Base-by-base conservation (phyloP, 768 basidiomycete species). In the Auricularia cornea region DNA sequence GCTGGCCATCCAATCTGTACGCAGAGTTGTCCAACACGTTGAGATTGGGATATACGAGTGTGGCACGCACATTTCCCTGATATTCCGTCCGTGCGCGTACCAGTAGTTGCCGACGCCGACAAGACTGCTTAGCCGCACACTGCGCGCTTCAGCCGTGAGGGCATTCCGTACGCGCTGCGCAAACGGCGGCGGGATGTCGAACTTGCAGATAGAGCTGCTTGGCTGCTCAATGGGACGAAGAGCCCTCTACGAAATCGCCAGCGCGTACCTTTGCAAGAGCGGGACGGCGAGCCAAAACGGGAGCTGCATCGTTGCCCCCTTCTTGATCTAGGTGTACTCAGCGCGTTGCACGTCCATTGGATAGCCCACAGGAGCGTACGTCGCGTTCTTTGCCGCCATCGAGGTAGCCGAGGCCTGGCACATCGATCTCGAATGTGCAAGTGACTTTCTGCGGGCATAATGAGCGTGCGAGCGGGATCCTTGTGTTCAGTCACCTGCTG, bases 251-350 rank as follows among this genome's bases (percentile, higher is more conserved):
- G n/a, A n/a, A n/a, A n/a, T n/a, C n/a, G n/a, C n/a, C 29, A 40
- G 30, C 28, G 71, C 81, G 60, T 38, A 93, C 90, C 90, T 89
- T 70, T 87, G 87, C 59, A 94, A 83, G 62, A 96, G 80, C 61
- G 88, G 90, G 68, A 93, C 90, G 0, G 89, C 91, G 59, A 98
- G 81, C 95, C 95, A 98, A 67, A 94, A 83, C 2, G 95, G 94
- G 11, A 98, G 78, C 67, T 90, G 88, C 2, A 89, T 76, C 72
- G 93, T 96, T 70, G 84, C 86, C 32, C 82, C 76, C 16, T 85
- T 80, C 64, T 87, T 84, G 63, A 98, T 92, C 94, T 97, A 63
- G 26, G 20, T 56, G 48, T 64, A 59, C 59, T 66, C 32, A 48
- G 29, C 16, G 33, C 5, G 20, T 10, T 26, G 26, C 54, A n/a